Evolutionary conservation across 768 basidiomycete species (phyloP).

Genomic region (Mycena rosella): DNA sequence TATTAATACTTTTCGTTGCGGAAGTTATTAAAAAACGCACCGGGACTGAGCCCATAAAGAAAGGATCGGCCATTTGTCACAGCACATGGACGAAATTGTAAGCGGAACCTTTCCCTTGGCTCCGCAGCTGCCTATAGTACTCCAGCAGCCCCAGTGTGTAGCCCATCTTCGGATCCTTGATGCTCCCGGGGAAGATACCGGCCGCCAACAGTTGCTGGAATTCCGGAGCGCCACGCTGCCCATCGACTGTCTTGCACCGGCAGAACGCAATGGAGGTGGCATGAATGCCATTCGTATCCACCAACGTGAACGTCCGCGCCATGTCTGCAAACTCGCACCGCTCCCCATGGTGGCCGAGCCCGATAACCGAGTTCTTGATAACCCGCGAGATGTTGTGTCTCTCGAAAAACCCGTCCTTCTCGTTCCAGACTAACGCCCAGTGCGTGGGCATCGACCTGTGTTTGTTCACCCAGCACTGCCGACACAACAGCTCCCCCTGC

Average conservation of each 20-base stretch:
- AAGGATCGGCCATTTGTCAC: no score
- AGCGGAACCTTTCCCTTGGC: slow-evolving; percentile 27
- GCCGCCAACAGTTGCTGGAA: slow-evolving; percentile 20
- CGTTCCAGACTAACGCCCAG: slow-evolving; percentile 29
- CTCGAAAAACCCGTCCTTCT: slow-evolving; percentile 16
- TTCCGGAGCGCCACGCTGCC: slow-evolving; percentile 6
- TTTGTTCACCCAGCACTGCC: slow-evolving; percentile 21
- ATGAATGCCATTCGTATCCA: slow-evolving; percentile 32
- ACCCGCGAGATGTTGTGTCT: slow-evolving; percentile 16
- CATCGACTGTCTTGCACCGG: slow-evolving; percentile 14
- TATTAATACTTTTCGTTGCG: no score
- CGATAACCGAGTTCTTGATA: not conserved
- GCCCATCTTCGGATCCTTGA: slow-evolving; percentile 24
- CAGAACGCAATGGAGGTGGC: slow-evolving; percentile 27
- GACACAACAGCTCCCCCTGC: slow-evolving; percentile 25
- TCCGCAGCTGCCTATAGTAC: slow-evolving; percentile 16
- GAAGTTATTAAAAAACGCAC: no score
- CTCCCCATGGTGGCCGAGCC: slow-evolving; percentile 17
- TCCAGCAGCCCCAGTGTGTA: slow-evolving; percentile 23
- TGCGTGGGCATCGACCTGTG: slow-evolving; percentile 21
- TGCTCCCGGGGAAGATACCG: slow-evolving; percentile 22
- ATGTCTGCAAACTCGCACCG: slow-evolving; percentile 17
- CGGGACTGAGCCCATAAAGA: no score
- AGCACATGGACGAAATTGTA: no score
- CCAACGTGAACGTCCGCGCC: slow-evolving; percentile 15